Base-by-base conservation (phyloP, 2,329 filamentous ascomycete genomes). In the Periconia digitata region DNA sequence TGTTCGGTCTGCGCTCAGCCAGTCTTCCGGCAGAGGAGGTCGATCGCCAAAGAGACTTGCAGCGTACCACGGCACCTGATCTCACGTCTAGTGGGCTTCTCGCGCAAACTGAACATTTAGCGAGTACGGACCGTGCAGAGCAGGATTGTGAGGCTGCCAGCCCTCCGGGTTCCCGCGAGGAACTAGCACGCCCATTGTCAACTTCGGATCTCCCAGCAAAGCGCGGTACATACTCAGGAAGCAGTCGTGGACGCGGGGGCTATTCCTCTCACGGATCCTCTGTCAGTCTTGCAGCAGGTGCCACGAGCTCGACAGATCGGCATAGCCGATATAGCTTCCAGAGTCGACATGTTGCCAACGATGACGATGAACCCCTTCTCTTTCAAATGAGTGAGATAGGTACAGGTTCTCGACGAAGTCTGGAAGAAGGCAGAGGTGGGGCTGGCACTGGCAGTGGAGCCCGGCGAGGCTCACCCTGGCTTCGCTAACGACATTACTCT, bases 301-400 rank as follows among this genome's bases (percentile, higher is more conserved):
- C 47, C 2, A 68, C 66, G 1, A 68, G 65, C 49, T 68, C 66
- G 1, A 69, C 66, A 2, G 67, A 69, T 36, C 64, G 66, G 12
- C 64, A 63, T 12, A 69, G 56, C 43, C 62, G 77, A 43, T 73
- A 76, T 47, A 79, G 75, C 47, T 74, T 76, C 40, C 70, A 73
- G 0, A 73, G 76, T 35, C 70, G 73, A 18, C 57, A 65, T 15
- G 69, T 54, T 1, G 64, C 66, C 0, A 69, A 73, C 8, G 77
- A 82, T 20, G 84, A 87, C 50, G 86, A 88, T 46, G 86, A 90
- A 60, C 85, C 84, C 0, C 69, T 90, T 8, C 76, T 90, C 8
- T 90, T 90, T 67, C 84, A 86, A 54, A 83, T 90, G 77, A 87
- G 84, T 29, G 86, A 90, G 67, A 81, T 89, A 63, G 84, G 84